Percentiles rank a stretch among this genome's conserved stretches.
Evolutionary conservation across 164 flowering plant genomes (phyloP).

Genomic region (Brasenia schreberi): DNA sequence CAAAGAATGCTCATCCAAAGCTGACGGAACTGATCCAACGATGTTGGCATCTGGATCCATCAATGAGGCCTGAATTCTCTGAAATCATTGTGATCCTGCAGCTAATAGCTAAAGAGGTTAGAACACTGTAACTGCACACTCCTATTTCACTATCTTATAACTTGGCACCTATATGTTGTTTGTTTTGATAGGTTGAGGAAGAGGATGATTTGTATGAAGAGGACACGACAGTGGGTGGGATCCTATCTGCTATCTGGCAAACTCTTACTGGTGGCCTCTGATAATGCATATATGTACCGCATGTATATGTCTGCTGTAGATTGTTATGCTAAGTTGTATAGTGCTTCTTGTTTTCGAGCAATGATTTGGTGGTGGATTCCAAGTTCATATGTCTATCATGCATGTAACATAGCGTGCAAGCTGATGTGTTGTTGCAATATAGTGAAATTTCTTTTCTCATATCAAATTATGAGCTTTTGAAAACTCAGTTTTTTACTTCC

Average conservation of each 20-base stretch:
- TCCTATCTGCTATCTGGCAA: neutral
- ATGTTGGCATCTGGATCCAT: constrained; percentile 89
- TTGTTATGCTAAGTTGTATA: neutral
- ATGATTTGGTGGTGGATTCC: neutral
- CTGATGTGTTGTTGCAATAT: neutral
- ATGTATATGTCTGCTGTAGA: neutral
- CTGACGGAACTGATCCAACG: constrained; percentile 49
- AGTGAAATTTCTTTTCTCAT: neutral
- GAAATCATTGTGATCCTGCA: constrained; percentile 57
- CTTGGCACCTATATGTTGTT: neutral
- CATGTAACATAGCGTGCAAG: neutral
- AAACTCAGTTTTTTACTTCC: no score
- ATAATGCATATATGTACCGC: neutral
- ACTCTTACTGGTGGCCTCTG: neutral
- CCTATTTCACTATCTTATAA: neutral
- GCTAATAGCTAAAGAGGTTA: constrained; percentile 42
- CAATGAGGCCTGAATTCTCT: constrained; percentile 59
- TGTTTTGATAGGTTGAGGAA: neutral
- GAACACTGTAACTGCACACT: neutral
- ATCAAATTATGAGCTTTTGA: no score
- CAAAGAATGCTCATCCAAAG: constrained; percentile 54
- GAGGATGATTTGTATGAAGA: neutral
- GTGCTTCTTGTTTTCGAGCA: neutral
- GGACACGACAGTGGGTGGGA: neutral
- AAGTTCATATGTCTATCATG: neutral